phyloP scores from a whole-genome alignment of 306 rosid genomes.

The Medicago arabica region DNA sequence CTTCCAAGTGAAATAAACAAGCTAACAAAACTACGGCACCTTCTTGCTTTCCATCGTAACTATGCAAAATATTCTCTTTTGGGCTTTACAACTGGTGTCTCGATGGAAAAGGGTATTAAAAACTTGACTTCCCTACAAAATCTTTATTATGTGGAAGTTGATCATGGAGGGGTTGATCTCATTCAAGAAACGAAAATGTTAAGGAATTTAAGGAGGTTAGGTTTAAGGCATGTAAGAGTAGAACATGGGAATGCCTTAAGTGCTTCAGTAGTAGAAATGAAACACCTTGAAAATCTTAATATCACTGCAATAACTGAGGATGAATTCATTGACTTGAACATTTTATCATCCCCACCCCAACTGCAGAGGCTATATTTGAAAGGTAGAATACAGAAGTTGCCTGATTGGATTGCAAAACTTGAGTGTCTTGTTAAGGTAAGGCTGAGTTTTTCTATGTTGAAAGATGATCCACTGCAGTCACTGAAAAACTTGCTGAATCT shows the following conservation, averaged over 20 bases:
- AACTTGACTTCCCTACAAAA: neutral
- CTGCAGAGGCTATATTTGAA: neutral
- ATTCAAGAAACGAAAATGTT: neutral
- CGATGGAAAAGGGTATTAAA: neutral
- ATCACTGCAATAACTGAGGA: neutral
- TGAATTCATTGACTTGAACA: neutral
- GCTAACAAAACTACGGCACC: neutral
- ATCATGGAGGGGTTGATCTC: neutral
- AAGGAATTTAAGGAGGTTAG: neutral
- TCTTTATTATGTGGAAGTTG: neutral
- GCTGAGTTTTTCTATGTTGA: neutral
- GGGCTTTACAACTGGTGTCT: neutral
- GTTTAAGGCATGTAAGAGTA: neutral
- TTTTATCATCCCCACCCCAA: neutral
- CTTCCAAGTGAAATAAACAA: neutral
- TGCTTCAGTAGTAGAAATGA: neutral
- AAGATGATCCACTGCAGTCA: neutral
- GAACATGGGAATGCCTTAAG: neutral
- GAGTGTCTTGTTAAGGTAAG: neutral
- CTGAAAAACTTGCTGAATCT: neutral
- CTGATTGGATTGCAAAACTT: neutral
- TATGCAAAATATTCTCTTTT: neutral
- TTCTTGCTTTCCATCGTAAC: neutral
- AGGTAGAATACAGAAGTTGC: conserved; percentile 7
- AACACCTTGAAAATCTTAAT: neutral